Base-by-base conservation (phyloP, 2,329 filamentous ascomycete species). In the Hymenoscyphus linearis region DNA sequence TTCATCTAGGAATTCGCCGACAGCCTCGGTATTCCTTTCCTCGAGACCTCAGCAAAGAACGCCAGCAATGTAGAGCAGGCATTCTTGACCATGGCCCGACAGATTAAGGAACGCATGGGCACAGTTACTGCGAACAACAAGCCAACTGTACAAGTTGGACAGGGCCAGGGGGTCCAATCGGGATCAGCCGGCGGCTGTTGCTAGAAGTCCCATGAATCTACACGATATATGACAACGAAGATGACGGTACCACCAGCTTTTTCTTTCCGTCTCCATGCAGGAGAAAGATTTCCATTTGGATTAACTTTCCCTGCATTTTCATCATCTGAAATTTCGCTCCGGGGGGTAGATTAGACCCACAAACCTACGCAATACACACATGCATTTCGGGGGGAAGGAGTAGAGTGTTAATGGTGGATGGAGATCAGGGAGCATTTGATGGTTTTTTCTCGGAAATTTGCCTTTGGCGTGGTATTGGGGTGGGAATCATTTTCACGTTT, bases 91-190 rank as follows among this genome's bases (percentile, higher is more conserved):
- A 99, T 99, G 95, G 95, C 95, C 72, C 89, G 95, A 78, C 95
- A 99, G 80, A 99, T 99, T 82, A 99, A 99, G 86, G 93, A 98
- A 83, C 90, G 95, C 74, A 99, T 99, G 93, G 95, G 95, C 73
- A 96, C 91, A 70, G 95, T 93, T 66, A 89, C 90, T 52, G 89
- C 89, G 68, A 93, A 93, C 82, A 98, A 98, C 86, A 99, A 98
- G 84, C 93, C 93, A 68, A 96, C 91, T 71, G 93, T 99, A 72
- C 92, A 96, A 76, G 95, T 99, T 72, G 91, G 92, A 63, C 89
- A 92, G 75, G 95, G 95, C 74, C 92, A 96, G 78, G 93, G 93
- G 72, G 93, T 99, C 69, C 90, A 96, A 76, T 90, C 87, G 72
- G 89, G 89, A 70, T 90, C 90, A 71, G 90, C 85, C 75, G 88